Base-by-base conservation (phyloP, 1,284 basidiomycete genomes). In the Tetrapyrgos nigripes region DNA sequence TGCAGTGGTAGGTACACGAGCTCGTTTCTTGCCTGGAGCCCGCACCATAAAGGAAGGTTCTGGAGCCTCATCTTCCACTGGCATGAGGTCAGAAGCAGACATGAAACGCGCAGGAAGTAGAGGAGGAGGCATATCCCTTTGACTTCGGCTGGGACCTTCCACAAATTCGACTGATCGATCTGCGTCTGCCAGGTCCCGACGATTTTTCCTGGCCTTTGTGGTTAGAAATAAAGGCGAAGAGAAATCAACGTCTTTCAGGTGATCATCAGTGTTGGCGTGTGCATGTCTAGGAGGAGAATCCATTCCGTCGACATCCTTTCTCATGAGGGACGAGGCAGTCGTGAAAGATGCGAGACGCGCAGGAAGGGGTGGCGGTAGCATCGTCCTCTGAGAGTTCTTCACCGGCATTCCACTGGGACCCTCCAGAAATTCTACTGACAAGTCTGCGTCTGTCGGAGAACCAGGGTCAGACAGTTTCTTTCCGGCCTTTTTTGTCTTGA, bases 21-120 rank as follows among this genome's bases (percentile, higher is more conserved):
- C 50, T 48, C 47, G 52, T 35, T 52, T 49, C 60, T 70, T 69
- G 50, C 78, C 76, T 1, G 73, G 70, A 1, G 75, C 78, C 11
- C 84, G 81, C n/a, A 89, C 73, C 27, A 82, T 82, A 57, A 85
- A 86, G 0, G 88, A 82, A 4, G 79, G 73, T 44, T 81, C 76
- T 1, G 83, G 81, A 35, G 63, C 65, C 53, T 53, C 68, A 6
- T 28, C 77, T 8, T 35, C 45, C 44, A 44, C 3, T 9, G 50
- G n/a, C 14, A 46, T 26, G 35, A 44, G 33, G 23, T 45, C 14
- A 40, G 54, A 29, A 21, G 43, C 27, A 17, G 3, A n/a, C 11
- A 37, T 40, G 23, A 44, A 19, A 24, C 49, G 35, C 26, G 27
- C 35, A 33, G 58, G 57, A 9, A 72, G 55, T 11, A 76, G 71